Base-by-base conservation (phyloP, 2,329 filamentous ascomycete genomes). In the Colletotrichum australisinense region DNA sequence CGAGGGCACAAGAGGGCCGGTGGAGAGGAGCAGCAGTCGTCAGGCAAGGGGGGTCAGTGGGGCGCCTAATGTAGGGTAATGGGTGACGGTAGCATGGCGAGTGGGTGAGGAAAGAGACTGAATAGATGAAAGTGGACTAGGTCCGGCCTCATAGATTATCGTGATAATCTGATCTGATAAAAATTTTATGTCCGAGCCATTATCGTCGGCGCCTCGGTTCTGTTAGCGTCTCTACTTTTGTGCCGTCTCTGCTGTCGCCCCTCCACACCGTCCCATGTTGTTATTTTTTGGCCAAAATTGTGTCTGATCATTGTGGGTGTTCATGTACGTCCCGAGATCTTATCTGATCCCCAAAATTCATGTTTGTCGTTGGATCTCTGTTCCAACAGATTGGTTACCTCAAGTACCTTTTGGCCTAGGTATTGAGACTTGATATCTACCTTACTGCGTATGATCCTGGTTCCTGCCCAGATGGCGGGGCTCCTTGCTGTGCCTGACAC, bases 1-100 rank as follows among this genome's bases (percentile, higher is more conserved):
- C 56, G 69, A 72, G 69, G 72, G n/a, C 60, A 62, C 49, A 65
- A 64, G 19, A 73, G 1, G 85, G 84, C 65, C 57, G 66, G 70
- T 63, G 70, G 59, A 42, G 69, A 49, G 64, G 70, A 73, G 46
- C 66, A 69, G 46, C 66, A 73, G 60, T 38, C 70, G 30, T 63
- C 69, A 59, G 70, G 70, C 19, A 69, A 69, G 65, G 69, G 69
- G 64, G 70, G 59, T 1, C 65, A 74, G 72, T 63, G 72, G 63
- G 69, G 68, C 64, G 68, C 67, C 60, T 66, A 71, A 65, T 57
- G 35, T 64, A 67, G 42, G 24, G 63, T 58, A 30, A 72, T 74
- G 72, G 69, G 35, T 73, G 62, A 62, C 12, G 62, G 69, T 68
- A 68, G 64, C 64, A 67, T 35, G 57, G 57, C 57, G 69, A 66